These are phyloP conservation scores for Ascosphaera apis DNA, from an alignment of 2,329 filamentous ascomycete species.

Conservation along the genomic window DNA sequence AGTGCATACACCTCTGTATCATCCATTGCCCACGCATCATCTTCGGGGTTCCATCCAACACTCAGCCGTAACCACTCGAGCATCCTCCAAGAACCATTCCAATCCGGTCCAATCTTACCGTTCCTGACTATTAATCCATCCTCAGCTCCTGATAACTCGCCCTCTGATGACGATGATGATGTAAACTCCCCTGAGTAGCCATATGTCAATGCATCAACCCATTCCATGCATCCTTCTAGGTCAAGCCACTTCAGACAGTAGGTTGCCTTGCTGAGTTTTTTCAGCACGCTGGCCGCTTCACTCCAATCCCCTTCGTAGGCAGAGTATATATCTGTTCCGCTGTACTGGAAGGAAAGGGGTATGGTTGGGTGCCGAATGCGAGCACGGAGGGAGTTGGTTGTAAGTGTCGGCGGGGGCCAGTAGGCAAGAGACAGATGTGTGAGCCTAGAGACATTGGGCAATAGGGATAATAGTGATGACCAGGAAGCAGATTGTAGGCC, in stretches of 20 bases:
- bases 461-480: conserved; percentile 29
- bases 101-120: conserved; percentile 17
- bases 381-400: conserved; percentile 27
- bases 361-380: conserved; percentile 19
- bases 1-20: background rate
- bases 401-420: conserved; percentile 37
- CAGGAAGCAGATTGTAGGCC: conserved; percentile 24
- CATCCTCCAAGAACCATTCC: conserved; percentile 23
- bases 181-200: no score
- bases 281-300: conserved; percentile 32
- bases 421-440: conserved; percentile 39
- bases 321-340: conserved; percentile 30
- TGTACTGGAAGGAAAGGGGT: conserved; percentile 22
- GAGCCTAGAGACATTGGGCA: conserved; percentile 30
- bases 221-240: conserved; percentile 33
- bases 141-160: conserved; percentile 17
- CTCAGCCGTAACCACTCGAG: conserved; percentile 20
- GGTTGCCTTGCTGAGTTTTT: conserved; percentile 30
- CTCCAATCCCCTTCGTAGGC: conserved; percentile 30
- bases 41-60: conserved; percentile 17
- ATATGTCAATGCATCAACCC: conserved; percentile 31
- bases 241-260: conserved; percentile 40
- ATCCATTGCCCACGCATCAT: background rate
- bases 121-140: conserved; percentile 10
- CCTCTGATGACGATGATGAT: no score